These are phyloP conservation scores for Sonneratia caseolaris DNA, from an alignment of 345 rosid genomes.

Conservation along the genomic window DNA sequence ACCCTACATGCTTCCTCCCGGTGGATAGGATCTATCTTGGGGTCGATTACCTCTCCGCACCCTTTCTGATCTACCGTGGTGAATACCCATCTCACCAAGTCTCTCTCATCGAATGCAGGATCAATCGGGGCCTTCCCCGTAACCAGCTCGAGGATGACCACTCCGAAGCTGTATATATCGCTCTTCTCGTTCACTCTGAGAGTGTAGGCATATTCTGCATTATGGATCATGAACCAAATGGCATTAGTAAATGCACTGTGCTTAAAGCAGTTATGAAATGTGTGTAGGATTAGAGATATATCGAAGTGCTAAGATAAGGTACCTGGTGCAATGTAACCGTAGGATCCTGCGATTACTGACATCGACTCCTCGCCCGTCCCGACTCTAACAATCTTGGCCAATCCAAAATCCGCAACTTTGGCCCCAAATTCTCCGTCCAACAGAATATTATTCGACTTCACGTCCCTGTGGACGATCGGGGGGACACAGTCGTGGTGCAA, in stretches of 20 bases:
- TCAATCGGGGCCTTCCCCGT: constrained; percentile 65
- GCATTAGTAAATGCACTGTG: neutral
- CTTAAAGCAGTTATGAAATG: neutral
- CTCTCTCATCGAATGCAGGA: constrained; percentile 70
- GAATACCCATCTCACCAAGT: constrained; percentile 68
- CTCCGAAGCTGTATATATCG: constrained; percentile 86
- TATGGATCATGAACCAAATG: neutral
- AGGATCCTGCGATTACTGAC: constrained; percentile 87
- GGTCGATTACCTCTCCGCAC: constrained; percentile 46
- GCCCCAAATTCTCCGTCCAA: constrained; percentile 65
- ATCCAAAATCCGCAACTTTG: constrained; percentile 83
- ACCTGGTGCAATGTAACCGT: constrained; percentile 98
- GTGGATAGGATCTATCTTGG: constrained; percentile 37
- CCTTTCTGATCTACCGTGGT: constrained; percentile 43
- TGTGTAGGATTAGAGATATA: neutral
- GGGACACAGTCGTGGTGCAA: constrained; percentile 92
- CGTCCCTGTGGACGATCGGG: constrained; percentile 85
- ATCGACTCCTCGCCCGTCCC: constrained; percentile 48
- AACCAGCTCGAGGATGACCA: constrained; percentile 68
- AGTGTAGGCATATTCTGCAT: constrained; percentile 78
- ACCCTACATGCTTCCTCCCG: constrained; percentile 51
- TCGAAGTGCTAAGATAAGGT: neutral
- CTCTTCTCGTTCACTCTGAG: constrained; percentile 90
- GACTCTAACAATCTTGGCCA: constrained; percentile 57
- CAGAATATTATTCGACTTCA: constrained; percentile 80